Base-by-base conservation (phyloP, 768 basidiomycete genomes). In the Favolaschia claudopus region DNA sequence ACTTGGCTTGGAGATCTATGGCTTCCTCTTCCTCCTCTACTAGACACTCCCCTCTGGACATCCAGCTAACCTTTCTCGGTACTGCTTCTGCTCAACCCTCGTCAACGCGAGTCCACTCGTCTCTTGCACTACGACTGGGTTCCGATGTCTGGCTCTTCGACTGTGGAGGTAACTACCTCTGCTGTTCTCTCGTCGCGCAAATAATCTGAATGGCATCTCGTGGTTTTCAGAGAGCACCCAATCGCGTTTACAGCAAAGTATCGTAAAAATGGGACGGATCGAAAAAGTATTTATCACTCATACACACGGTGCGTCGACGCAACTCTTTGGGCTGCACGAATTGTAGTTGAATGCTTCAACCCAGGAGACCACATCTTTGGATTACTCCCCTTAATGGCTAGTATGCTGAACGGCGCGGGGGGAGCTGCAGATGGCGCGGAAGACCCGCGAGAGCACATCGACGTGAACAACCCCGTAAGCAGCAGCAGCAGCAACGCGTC, bases 211-310 rank as follows among this genome's bases (percentile, higher is more conserved):
- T 13, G 10, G 25, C 17, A 20, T 27, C 27, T 8, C 20, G 8
- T 47, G 4, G 25, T 9, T 9, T 22, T 19, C 43, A 64, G 92
- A 93, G 72, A 91, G 86, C 14, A 93, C 92, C 3, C 92, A 93
- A 66, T 85, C 89, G 66, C 91, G 87, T 65, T 65, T 93, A 5
- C 90, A 92, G 72, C 85, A 82, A 70, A 90, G 89, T 60, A 64
- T 53, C 2, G 79, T 95, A n/a, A 90, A 86, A 72, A 89, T 92
- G 87, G 88, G 91, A 28, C 88, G 73, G 68, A 88, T 95, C 44
- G 81, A 84, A 58, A 93, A 93, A 72, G 85, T 96, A 25, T 94
- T 95, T 70, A 86, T 95, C 58, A 95, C 94, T 1, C 94, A 96
- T 74, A 90, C 90, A 0, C 94, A 95, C 75, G 93, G 93, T 92